A percentile compares a stretch with the other conserved stretches of the same genome.
Evolutionary conservation across 148 eudicot species (phyloP).

Genomic region (Simmondsia chinensis): DNA sequence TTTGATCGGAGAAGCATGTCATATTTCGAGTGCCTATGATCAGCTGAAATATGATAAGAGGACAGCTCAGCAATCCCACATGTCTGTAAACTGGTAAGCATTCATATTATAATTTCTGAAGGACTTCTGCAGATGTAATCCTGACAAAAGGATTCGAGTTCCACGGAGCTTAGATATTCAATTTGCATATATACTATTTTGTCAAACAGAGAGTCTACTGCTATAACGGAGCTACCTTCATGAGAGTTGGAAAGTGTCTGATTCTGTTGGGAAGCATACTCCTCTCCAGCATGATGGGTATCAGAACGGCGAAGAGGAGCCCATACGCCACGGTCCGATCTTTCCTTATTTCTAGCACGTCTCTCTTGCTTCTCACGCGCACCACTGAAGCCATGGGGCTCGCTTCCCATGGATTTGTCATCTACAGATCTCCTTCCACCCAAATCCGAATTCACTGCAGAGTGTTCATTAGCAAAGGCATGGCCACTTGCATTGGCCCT

Average conservation of each 20-base stretch:
- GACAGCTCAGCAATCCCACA: no score
- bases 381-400: slow-evolving; percentile 25
- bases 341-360: slow-evolving; percentile 74
- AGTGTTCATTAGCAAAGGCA: slow-evolving; percentile 18
- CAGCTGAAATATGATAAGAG: slow-evolving; percentile 20
- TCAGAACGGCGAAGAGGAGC: slow-evolving; percentile 82
- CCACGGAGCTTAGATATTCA: neutral
- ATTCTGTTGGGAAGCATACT: slow-evolving; percentile 31
- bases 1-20: slow-evolving; percentile 30
- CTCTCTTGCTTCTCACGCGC: slow-evolving; percentile 67
- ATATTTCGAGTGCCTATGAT: slow-evolving; percentile 36
- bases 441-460: slow-evolving; percentile 20
- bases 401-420: slow-evolving; percentile 37
- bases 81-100: no score
- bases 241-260: slow-evolving; percentile 21
- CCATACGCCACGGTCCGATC: slow-evolving; percentile 95
- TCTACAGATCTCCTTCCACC: slow-evolving; percentile 33
- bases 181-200: neutral
- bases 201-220: slow-evolving; percentile 1
- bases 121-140: no score
- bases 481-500: slow-evolving; percentile 33
- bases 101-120: no score
- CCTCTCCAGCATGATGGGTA: slow-evolving; percentile 51
- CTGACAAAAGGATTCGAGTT: neutral
- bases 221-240: slow-evolving; percentile 41